Evolutionary conservation across 306 rosid species (phyloP).

Genomic region (Myrica gale): DNA sequence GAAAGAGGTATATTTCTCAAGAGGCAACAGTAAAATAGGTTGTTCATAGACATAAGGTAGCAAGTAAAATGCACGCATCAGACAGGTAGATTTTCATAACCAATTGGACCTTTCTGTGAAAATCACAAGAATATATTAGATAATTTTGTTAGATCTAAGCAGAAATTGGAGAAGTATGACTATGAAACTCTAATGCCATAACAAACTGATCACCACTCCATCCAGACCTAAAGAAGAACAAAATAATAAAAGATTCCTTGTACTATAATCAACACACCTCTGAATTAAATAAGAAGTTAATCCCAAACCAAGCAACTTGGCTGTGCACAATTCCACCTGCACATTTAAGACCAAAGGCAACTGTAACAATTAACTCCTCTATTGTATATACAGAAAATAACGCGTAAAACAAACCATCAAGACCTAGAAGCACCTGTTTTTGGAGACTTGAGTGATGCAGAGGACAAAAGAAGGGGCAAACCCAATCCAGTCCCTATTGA

Average conservation of each 20-base stretch:
- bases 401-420: not conserved
- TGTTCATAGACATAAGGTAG: constrained; percentile 2
- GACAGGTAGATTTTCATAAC: constrained; percentile 20
- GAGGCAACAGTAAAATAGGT: constrained; percentile 17
- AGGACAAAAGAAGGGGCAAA: constrained; percentile 53
- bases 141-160: constrained; percentile 29
- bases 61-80: constrained; percentile 18
- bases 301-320: constrained; percentile 59
- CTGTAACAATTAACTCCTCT: constrained; percentile 20
- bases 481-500: constrained; percentile 68
- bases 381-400: constrained; percentile 1
- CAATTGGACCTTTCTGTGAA: constrained; percentile 25
- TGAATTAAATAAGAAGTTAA: constrained; percentile 59
- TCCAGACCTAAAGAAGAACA: constrained; percentile 56
- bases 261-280: constrained; percentile 81
- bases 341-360: constrained; percentile 33
- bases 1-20: constrained; percentile 18
- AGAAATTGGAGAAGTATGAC: constrained; percentile 47
- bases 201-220: constrained; percentile 64
- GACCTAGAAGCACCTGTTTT: constrained; percentile 49
- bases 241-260: constrained; percentile 46
- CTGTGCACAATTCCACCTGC: constrained; percentile 75
- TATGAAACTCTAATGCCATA: constrained; percentile 46
- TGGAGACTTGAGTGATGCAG: constrained; percentile 54
- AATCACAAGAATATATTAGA: constrained; percentile 33